A percentile compares a stretch with the other conserved stretches of the same genome.
Evolutionary conservation across 345 rosid genomes (phyloP).

Genomic region (Limnanthes douglasii): DNA sequence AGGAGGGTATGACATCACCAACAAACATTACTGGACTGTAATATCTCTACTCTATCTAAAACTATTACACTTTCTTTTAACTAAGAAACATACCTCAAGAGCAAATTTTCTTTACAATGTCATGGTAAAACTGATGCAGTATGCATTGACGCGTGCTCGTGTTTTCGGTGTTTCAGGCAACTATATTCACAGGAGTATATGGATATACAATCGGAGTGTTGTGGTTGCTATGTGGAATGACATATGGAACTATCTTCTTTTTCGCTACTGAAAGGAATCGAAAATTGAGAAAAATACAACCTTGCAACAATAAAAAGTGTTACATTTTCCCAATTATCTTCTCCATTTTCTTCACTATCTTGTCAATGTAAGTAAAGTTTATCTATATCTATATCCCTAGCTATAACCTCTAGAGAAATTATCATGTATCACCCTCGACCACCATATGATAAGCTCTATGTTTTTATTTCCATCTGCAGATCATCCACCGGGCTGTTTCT

Average conservation of each 20-base stretch:
- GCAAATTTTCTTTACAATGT: no score
- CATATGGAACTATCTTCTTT: slow-evolving; percentile 19
- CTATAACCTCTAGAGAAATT: no score
- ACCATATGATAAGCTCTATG: no score
- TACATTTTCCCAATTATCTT: slow-evolving; percentile 21
- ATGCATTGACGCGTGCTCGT: no score
- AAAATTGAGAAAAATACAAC: slow-evolving; percentile 14
- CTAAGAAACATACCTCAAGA: no score
- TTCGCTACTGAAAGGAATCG: slow-evolving; percentile 15
- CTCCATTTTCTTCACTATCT: slow-evolving; percentile 24
- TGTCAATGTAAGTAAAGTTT: slow-evolving; percentile 58
- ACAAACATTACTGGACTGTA: slow-evolving; percentile 69
- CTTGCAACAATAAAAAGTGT: slow-evolving; percentile 15
- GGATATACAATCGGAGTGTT: slow-evolving; percentile 33
- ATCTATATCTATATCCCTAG: no score
- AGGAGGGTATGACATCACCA: slow-evolving; percentile 56
- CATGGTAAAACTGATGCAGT: no score
- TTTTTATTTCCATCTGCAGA: slow-evolving; percentile 14
- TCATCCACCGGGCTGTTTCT: slow-evolving; percentile 40
- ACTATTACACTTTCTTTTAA: no score
- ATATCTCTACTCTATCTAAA: slow-evolving; percentile 6
- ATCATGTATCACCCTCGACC: no score
- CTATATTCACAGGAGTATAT: slow-evolving; percentile 37
- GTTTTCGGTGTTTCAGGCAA: no score
- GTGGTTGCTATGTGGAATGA: slow-evolving; percentile 36